These are phyloP conservation scores for Tieghemiomyces parasiticus DNA, from an alignment of 192 early-diverging fungal genomes.

Conservation along the genomic window DNA sequence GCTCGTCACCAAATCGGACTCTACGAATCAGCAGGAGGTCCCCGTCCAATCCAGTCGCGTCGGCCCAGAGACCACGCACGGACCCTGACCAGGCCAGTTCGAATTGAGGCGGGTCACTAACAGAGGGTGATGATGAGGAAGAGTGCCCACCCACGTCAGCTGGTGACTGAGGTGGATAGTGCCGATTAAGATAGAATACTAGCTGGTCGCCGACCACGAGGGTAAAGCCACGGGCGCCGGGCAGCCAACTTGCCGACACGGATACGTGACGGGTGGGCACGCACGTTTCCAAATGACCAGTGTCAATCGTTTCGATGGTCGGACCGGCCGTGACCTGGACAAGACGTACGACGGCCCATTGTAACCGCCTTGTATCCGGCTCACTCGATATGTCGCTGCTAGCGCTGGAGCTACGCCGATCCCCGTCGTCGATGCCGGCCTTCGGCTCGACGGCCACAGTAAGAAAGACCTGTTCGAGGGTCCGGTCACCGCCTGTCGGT, in stretches of 20 bases:
- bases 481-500: too few species aligned
- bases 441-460: too few species aligned
- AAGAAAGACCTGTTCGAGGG: too few species aligned
- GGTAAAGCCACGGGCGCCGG: background rate
- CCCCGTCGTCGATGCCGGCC: too few species aligned
- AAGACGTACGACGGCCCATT: background rate
- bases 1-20: background rate
- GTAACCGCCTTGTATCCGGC: background rate
- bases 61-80: too few species aligned
- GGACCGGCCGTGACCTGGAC: background rate
- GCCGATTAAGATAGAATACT: background rate
- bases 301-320: background rate
- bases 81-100: background rate
- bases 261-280: background rate
- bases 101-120: background rate
- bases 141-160: background rate
- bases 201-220: background rate
- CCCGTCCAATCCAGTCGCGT: too few species aligned
- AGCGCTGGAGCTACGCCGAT: background rate
- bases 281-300: background rate
- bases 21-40: too few species aligned
- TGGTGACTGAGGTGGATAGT: background rate
- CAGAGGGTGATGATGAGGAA: background rate
- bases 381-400: background rate
- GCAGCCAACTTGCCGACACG: too few species aligned